Conservation (phyloP, 1,139 yeast species). For the Torulaspora globosa region DNA sequence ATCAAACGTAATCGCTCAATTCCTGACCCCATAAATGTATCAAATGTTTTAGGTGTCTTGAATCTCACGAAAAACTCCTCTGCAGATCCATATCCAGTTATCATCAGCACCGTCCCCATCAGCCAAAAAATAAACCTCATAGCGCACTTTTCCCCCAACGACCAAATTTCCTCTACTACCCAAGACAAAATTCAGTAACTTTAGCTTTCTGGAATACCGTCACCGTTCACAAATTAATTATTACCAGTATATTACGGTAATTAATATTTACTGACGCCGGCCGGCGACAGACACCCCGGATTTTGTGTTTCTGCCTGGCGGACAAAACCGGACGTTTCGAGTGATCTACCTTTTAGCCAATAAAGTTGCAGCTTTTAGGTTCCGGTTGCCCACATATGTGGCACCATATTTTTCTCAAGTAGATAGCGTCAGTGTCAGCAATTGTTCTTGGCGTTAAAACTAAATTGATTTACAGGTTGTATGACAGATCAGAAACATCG, state of each 20-base stretch:
- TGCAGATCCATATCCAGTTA: slow-evolving; percentile 8
- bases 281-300: slow-evolving; percentile 1
- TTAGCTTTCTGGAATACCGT: background rate
- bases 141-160: too few species aligned
- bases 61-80: slow-evolving; percentile 32
- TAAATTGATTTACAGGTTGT: background rate
- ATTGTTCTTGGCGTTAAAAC: too few species aligned
- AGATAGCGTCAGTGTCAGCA: too few species aligned
- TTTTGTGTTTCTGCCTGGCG: slow-evolving; percentile 1
- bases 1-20: slow-evolving; percentile 25
- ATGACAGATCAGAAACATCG: background rate
- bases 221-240: background rate
- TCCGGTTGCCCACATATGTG: slow-evolving; percentile 3
- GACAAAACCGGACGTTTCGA: background rate
- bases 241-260: background rate
- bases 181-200: too few species aligned
- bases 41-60: slow-evolving; percentile 27
- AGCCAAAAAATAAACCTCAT: slow-evolving; percentile 1
- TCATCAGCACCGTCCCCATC: slow-evolving; percentile 1
- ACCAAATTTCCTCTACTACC: too few species aligned
- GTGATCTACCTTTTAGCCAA: background rate
- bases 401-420: slow-evolving; percentile 1
- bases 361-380: background rate
- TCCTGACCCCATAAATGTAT: slow-evolving; percentile 24
- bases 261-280: slow-evolving; percentile 6